Percentiles rank a stretch among this genome's conserved stretches.
phyloP scores from a whole-genome alignment of 2,329 filamentous ascomycete species.

The Aplosporella prunicola region DNA sequence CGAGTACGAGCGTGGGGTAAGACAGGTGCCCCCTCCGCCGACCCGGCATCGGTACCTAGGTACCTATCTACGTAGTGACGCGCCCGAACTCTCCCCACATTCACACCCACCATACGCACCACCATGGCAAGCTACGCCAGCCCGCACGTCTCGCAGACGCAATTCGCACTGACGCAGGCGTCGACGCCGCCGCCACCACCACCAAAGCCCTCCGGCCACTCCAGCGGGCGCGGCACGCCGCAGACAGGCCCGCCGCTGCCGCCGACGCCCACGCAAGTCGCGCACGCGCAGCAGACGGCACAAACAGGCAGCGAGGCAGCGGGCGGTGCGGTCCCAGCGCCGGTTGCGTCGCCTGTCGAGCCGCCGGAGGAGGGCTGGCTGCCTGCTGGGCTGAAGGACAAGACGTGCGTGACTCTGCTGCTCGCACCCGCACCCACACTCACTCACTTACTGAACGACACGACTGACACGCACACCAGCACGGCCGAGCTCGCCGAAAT shows the following conservation, averaged over 20 bases:
- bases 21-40: too few species aligned
- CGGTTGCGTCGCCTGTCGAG: too few species aligned
- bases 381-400: constrained; percentile 65
- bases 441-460: constrained; percentile 14
- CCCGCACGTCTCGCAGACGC: constrained; percentile 22
- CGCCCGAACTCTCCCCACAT: too few species aligned
- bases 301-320: too few species aligned
- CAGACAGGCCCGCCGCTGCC: constrained; percentile 35
- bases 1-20: too few species aligned
- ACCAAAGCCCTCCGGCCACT: constrained; percentile 33
- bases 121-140: constrained; percentile 31
- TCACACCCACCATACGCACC: neutral
- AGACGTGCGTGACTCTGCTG: constrained; percentile 52
- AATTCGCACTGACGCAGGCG: too few species aligned
- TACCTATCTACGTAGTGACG: too few species aligned
- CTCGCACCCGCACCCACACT: constrained; percentile 13
- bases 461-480: constrained; percentile 34
- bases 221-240: constrained; percentile 33
- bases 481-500: constrained; percentile 70
- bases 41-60: too few species aligned
- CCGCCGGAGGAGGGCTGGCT: constrained; percentile 61
- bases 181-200: constrained; percentile 42
- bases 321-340: too few species aligned
- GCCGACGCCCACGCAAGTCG: constrained; percentile 22
- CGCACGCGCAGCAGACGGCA: constrained; percentile 8